phyloP scores from a whole-genome alignment of 2,329 filamentous ascomycete species.

The Chaetomiaceae sp. region DNA sequence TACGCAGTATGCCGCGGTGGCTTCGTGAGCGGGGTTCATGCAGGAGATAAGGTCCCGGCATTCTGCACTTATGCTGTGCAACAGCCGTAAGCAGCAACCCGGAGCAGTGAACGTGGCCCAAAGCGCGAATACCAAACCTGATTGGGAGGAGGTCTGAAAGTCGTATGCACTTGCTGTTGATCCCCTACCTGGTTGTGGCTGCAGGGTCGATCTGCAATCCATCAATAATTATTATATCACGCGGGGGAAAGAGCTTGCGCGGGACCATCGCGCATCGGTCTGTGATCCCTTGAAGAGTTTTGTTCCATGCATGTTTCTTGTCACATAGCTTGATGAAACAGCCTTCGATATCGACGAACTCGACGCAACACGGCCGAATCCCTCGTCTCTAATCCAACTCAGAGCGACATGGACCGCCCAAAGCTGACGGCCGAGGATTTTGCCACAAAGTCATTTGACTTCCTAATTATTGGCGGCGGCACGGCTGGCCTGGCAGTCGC shows the following conservation, averaged over 20 bases:
- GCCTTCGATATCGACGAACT: too few relatives aligned
- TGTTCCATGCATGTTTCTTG: too few relatives aligned
- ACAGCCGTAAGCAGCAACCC: not conserved
- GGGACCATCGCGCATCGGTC: too few relatives aligned
- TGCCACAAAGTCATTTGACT: conserved; percentile 21
- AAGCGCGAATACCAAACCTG: not conserved
- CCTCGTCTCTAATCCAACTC: not conserved
- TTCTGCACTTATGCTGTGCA: not conserved
- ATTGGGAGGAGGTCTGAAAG: not conserved
- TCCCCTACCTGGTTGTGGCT: too few relatives aligned
- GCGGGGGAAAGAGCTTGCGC: too few relatives aligned
- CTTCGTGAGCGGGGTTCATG: too few relatives aligned
- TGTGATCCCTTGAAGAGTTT: too few relatives aligned
- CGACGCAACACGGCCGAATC: not conserved
- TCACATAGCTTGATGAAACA: too few relatives aligned
- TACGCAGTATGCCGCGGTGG: too few relatives aligned
- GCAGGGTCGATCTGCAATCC: too few relatives aligned
- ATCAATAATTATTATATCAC: too few relatives aligned
- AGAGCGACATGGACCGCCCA: not conserved
- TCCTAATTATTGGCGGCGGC: conserved; percentile 49
- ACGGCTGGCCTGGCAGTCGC: conserved; percentile 51
- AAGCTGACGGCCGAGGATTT: conserved; percentile 12
- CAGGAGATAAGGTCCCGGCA: too few relatives aligned
- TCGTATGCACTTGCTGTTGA: not conserved
- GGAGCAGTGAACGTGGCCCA: not conserved